phyloP scores from a whole-genome alignment of 768 basidiomycete genomes.

The Chalciporus sphaerocephalus region DNA sequence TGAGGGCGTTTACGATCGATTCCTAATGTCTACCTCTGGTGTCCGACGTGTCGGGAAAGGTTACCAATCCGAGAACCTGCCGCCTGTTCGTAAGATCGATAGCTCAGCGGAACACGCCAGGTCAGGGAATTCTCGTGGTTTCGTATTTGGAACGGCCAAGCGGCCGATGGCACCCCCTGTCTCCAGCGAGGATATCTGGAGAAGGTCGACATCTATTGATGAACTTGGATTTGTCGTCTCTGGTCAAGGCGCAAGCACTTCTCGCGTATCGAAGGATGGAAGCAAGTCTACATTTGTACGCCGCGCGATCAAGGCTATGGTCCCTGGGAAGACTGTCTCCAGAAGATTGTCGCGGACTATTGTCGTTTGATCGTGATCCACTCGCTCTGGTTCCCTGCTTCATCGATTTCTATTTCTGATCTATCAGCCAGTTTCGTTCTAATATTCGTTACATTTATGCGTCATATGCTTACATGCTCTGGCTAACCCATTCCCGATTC shows the following conservation, averaged over 20 bases:
- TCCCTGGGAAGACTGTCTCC: constrained; percentile 56
- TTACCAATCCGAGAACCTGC: constrained; percentile 67
- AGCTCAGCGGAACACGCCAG: constrained; percentile 20
- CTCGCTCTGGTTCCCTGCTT: not conserved
- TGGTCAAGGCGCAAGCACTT: constrained; percentile 25
- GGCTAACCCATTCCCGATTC: constrained; percentile 1
- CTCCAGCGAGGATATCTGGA: constrained; percentile 56
- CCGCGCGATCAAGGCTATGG: constrained; percentile 74
- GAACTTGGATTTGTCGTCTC: constrained; percentile 57
- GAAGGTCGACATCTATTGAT: constrained; percentile 50
- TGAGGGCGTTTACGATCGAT: constrained; percentile 77
- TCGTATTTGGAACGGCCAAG: constrained; percentile 34
- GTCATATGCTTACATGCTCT: constrained; percentile 13
- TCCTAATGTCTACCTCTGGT: constrained; percentile 76
- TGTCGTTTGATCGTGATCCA: constrained; percentile 14
- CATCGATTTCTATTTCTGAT: not conserved
- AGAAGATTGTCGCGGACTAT: constrained; percentile 45
- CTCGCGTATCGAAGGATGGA: constrained; percentile 41
- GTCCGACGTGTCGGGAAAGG: constrained; percentile 79
- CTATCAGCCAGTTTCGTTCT: constrained; percentile 11
- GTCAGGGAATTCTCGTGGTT: constrained; percentile 19
- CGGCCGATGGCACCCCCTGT: constrained; percentile 68
- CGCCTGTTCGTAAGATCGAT: constrained; percentile 36
- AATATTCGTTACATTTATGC: constrained; percentile 13
- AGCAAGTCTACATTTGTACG: constrained; percentile 51